These are phyloP conservation scores for Fusarium nurragi DNA, from an alignment of 2,329 filamentous ascomycete species.

Conservation along the genomic window DNA sequence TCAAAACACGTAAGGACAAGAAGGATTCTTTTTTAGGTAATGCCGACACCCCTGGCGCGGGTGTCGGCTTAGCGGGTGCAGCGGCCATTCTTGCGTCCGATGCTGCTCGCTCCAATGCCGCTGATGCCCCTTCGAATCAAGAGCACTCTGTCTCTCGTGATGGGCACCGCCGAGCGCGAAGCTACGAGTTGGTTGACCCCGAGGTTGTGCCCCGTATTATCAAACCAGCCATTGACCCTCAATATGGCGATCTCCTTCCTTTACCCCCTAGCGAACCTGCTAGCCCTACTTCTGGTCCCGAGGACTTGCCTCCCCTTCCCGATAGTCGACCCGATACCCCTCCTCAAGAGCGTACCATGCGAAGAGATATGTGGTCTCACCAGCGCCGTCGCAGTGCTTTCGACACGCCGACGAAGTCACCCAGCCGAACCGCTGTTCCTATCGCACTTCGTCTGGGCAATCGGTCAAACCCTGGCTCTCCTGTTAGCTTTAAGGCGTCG, in stretches of 20 bases:
- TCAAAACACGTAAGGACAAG: conserved; percentile 56
- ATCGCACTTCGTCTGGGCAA: conserved; percentile 64
- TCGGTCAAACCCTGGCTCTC: conserved; percentile 56
- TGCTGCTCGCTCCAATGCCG: conserved; percentile 57
- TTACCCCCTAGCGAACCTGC: conserved; percentile 68
- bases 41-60: conserved; percentile 75
- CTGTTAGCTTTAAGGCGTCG: conserved; percentile 52
- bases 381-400: conserved; percentile 60
- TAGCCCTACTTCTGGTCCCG: conserved; percentile 54
- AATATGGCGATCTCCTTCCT: conserved; percentile 71
- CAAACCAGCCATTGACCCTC: conserved; percentile 73
- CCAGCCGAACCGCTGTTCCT: conserved; percentile 67
- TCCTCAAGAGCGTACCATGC: conserved; percentile 56
- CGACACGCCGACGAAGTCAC: conserved; percentile 60
- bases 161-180: conserved; percentile 36
- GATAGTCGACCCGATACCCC: conserved; percentile 69
- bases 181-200: conserved; percentile 59
- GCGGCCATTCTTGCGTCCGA: conserved; percentile 54
- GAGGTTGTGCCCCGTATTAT: conserved; percentile 67
- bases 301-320: conserved; percentile 63
- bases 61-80: conserved; percentile 70
- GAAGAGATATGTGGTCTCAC: conserved; percentile 54
- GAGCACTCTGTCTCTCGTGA: conserved; percentile 46
- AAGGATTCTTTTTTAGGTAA: conserved; percentile 76
- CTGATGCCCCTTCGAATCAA: conserved; percentile 54